Conservation (phyloP, 768 basidiomycete genomes). For the Cubamyces lactineus region DNA sequence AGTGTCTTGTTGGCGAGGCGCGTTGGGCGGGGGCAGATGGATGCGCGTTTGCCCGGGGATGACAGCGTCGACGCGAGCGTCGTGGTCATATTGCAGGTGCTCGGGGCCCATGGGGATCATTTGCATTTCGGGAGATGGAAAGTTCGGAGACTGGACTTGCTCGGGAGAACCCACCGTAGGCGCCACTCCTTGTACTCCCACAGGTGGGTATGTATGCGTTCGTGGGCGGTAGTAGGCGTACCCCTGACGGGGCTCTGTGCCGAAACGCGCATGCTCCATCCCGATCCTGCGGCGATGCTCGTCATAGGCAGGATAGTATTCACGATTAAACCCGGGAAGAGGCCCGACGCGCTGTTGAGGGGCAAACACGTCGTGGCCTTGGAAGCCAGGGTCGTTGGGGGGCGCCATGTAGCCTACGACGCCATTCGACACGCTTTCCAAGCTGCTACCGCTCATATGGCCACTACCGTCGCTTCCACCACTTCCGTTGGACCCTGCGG, state of each 20-base stretch:
- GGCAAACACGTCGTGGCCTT: slow-evolving; percentile 10
- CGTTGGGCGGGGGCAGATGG: background rate
- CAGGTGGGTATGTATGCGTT: slow-evolving; percentile 23
- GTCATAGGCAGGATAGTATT: slow-evolving; percentile 28
- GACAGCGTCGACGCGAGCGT: slow-evolving; percentile 2
- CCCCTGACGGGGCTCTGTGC: slow-evolving; percentile 19
- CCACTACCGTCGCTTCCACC: slow-evolving; percentile 22
- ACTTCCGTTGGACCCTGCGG: slow-evolving; percentile 17
- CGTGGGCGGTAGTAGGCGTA: slow-evolving; percentile 25
- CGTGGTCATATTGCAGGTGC: slow-evolving; percentile 7
- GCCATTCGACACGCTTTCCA: slow-evolving; percentile 23
- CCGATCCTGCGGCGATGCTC: slow-evolving; percentile 22
- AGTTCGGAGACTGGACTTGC: slow-evolving; percentile 5
- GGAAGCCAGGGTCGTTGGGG: slow-evolving; percentile 3
- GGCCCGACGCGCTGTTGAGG: slow-evolving; percentile 15
- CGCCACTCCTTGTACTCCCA: slow-evolving; percentile 11
- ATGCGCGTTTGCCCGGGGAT: slow-evolving; percentile 10
- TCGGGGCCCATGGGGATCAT: slow-evolving; percentile 12
- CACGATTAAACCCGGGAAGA: slow-evolving; percentile 17
- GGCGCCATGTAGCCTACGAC: slow-evolving; percentile 9
- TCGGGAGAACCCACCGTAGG: slow-evolving; percentile 14
- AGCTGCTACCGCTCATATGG: slow-evolving; percentile 11
- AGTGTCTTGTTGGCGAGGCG: background rate
- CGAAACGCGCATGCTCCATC: slow-evolving; percentile 24
- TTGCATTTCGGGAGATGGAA: slow-evolving; percentile 7